Evolutionary conservation across 2,329 filamentous ascomycete species (phyloP).

Genomic region (Colletotrichum gigasporum): DNA sequence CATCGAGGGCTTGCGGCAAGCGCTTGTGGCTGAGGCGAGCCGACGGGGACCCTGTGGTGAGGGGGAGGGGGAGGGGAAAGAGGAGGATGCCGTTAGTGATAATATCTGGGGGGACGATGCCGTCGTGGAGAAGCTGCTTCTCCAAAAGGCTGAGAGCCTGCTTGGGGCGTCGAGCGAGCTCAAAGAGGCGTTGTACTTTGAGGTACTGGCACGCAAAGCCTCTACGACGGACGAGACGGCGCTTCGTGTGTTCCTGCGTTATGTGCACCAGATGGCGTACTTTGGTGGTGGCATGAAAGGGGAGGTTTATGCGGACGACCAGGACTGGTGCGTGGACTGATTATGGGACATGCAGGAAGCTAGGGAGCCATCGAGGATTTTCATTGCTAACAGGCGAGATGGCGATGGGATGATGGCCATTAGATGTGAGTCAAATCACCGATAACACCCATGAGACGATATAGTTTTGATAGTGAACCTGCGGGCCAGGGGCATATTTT

Average conservation of each 20-base stretch:
- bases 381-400: no score
- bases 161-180: neutral
- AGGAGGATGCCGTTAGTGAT: neutral
- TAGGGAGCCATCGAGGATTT: no score
- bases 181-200: neutral
- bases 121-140: neutral
- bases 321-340: slow-evolving; percentile 8
- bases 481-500: no score
- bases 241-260: neutral
- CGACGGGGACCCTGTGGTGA: no score
- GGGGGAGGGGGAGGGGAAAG: no score
- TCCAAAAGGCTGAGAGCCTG: neutral
- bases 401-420: no score
- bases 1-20: neutral
- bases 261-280: slow-evolving; percentile 1
- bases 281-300: neutral
- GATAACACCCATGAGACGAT: no score
- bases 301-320: neutral
- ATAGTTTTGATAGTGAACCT: no score
- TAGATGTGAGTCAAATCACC: no score
- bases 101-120: neutral
- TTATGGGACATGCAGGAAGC: neutral
- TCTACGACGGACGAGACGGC: neutral
- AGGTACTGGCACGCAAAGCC: neutral
- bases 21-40: neutral